These are phyloP conservation scores for Bipolaris victoriae DNA, from an alignment of 2,329 filamentous ascomycete species.

Conservation along the genomic window DNA sequence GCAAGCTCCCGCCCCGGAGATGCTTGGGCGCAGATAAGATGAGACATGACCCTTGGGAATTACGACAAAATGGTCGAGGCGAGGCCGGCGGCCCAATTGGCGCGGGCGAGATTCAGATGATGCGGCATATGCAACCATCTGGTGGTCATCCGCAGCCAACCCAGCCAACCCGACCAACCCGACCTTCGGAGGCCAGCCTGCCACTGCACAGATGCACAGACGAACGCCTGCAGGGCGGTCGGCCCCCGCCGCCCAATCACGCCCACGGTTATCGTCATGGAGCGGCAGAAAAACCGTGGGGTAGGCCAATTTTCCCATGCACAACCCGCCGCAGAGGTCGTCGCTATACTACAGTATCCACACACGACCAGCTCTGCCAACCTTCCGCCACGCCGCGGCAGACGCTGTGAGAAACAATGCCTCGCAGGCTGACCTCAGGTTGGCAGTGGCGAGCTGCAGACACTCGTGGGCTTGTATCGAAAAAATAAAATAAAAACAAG, in stretches of 20 bases:
- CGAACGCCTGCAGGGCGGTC: constrained; percentile 22
- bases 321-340: constrained; percentile 31
- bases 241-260: constrained; percentile 35
- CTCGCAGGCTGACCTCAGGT: neutral
- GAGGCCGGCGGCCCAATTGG: constrained; percentile 38
- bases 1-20: constrained; percentile 29
- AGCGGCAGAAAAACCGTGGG: constrained; percentile 47
- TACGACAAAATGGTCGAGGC: constrained; percentile 36
- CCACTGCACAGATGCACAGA: constrained; percentile 22
- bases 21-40: constrained; percentile 39
- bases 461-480: too few relatives aligned
- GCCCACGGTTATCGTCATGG: constrained; percentile 32
- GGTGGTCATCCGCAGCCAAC: constrained; percentile 34
- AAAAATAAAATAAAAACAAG: too few relatives aligned
- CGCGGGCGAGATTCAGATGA: constrained; percentile 27
- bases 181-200: constrained; percentile 40
- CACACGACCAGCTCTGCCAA: constrained; percentile 21
- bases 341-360: constrained; percentile 17
- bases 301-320: constrained; percentile 43
- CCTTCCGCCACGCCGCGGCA: neutral
- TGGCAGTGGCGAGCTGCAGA: neutral
- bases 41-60: constrained; percentile 43
- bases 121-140: constrained; percentile 35
- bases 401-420: neutral
- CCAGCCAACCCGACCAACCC: constrained; percentile 42